phyloP scores from a whole-genome alignment of 2,329 filamentous ascomycete species.

The Trichoderma afroharzianum region DNA sequence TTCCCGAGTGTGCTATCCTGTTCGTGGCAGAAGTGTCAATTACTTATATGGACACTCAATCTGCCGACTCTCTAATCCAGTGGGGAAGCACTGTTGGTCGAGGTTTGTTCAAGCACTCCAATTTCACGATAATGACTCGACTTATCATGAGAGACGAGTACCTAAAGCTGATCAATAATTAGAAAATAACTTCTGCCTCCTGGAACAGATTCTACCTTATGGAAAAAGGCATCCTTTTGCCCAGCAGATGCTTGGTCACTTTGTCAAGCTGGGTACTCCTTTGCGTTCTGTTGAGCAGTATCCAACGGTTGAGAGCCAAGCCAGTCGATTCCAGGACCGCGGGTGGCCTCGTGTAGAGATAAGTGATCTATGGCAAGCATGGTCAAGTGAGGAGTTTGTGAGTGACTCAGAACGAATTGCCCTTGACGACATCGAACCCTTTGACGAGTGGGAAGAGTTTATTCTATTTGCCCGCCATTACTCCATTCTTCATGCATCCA shows the following conservation, averaged over 20 bases:
- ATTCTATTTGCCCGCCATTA: conserved; percentile 82
- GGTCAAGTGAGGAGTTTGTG: conserved; percentile 68
- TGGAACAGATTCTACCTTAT: conserved; percentile 83
- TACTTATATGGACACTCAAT: conserved; percentile 77
- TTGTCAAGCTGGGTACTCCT: conserved; percentile 74
- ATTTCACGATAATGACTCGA: neutral
- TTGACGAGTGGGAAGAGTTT: conserved; percentile 97
- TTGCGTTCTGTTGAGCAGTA: conserved; percentile 72
- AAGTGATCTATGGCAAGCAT: conserved; percentile 76
- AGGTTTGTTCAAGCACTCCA: conserved; percentile 45
- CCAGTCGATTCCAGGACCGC: conserved; percentile 60
- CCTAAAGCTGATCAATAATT: conserved; percentile 14
- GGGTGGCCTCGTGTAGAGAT: conserved; percentile 64
- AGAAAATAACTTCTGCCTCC: conserved; percentile 72
- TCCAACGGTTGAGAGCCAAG: conserved; percentile 62
- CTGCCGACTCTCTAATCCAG: conserved; percentile 68
- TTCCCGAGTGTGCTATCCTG: conserved; percentile 60
- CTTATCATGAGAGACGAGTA: neutral
- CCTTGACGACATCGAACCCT: conserved; percentile 72
- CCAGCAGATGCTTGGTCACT: conserved; percentile 78
- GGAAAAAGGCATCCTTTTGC: conserved; percentile 79
- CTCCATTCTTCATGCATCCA: conserved; percentile 64
- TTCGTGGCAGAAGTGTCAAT: conserved; percentile 89
- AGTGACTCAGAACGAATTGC: conserved; percentile 52
- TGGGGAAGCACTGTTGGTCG: conserved; percentile 73